Conservation (phyloP, 1,139 yeast genomes). For the Debaryomyces singareniensis region DNA sequence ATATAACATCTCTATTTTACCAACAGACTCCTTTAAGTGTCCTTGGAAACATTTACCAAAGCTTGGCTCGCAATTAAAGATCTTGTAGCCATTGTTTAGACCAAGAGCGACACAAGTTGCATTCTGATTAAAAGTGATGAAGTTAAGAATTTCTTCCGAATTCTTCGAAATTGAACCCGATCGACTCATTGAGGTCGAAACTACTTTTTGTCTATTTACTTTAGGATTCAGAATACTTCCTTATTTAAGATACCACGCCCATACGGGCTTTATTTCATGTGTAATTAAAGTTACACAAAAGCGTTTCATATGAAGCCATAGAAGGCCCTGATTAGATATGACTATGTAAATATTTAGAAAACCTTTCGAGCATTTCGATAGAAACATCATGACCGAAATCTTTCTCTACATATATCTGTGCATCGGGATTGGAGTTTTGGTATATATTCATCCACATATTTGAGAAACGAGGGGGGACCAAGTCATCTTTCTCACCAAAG, state of each 20-base stretch:
- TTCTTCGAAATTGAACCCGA: no score
- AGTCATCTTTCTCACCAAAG: conserved; percentile 30
- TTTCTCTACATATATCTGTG: conserved; percentile 23
- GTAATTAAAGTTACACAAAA: no score
- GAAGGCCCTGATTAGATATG: conserved; percentile 4
- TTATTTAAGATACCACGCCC: no score
- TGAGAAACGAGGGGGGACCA: conserved; percentile 33
- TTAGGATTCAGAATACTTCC: no score
- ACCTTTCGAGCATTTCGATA: conserved; percentile 28
- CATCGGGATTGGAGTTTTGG: conserved; percentile 18
- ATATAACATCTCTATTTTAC: conserved; percentile 85
- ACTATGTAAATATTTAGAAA: conserved; percentile 27
- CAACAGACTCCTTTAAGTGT: conserved; percentile 49
- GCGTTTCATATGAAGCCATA: no score
- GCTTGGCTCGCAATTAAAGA: conserved; percentile 78
- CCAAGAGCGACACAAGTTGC: conserved; percentile 85
- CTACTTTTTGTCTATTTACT: no score
- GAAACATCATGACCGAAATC: conserved; percentile 32
- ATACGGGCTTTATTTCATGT: no score
- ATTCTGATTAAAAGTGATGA: conserved; percentile 84
- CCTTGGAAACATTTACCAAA: conserved; percentile 71
- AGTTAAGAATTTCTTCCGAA: conserved; percentile 33
- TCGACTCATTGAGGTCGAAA: no score
- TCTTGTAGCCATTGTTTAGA: conserved; percentile 67
- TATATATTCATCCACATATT: conserved; percentile 29